Evolutionary conservation across 495 filamentous ascomycete genomes (phyloP).

Genomic region (Penicillium coffeae): DNA sequence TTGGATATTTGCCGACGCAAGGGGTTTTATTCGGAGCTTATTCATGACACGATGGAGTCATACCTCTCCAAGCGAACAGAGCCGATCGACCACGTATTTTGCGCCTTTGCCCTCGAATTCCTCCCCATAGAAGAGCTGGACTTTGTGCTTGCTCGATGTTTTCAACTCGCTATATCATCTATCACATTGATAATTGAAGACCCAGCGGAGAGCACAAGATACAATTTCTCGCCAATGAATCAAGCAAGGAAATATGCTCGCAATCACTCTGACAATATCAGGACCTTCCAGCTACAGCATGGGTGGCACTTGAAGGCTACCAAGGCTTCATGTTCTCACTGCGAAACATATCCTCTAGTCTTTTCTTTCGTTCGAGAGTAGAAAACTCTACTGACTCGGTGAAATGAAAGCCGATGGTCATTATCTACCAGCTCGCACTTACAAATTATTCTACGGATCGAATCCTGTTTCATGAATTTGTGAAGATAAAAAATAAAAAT

Average conservation of each 20-base stretch:
- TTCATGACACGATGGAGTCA: slow-evolving; percentile 5
- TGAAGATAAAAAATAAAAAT: too few species aligned
- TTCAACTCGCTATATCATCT: slow-evolving; percentile 3
- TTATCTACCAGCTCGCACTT: too few species aligned
- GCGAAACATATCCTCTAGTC: too few species aligned
- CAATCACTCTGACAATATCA: slow-evolving; percentile 1
- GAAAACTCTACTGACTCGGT: too few species aligned
- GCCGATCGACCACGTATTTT: slow-evolving; percentile 10
- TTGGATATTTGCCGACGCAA: background rate
- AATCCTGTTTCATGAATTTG: too few species aligned
- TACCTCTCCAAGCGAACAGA: slow-evolving; percentile 1
- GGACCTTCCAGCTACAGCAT: slow-evolving; percentile 1
- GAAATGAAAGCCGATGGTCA: too few species aligned
- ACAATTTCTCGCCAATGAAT: background rate
- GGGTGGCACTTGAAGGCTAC: background rate
- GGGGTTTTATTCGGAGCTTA: background rate
- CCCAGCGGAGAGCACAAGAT: background rate
- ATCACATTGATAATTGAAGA: slow-evolving; percentile 2
- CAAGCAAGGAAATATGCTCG: background rate
- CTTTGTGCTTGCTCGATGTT: slow-evolving; percentile 10
- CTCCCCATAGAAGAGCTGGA: slow-evolving; percentile 7
- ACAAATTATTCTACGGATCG: too few species aligned
- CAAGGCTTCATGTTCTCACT: too few species aligned
- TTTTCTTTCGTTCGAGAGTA: too few species aligned
- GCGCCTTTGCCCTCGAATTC: slow-evolving; percentile 5